Conservation (phyloP, 306 rosid genomes). For the Purshia tridentata region DNA sequence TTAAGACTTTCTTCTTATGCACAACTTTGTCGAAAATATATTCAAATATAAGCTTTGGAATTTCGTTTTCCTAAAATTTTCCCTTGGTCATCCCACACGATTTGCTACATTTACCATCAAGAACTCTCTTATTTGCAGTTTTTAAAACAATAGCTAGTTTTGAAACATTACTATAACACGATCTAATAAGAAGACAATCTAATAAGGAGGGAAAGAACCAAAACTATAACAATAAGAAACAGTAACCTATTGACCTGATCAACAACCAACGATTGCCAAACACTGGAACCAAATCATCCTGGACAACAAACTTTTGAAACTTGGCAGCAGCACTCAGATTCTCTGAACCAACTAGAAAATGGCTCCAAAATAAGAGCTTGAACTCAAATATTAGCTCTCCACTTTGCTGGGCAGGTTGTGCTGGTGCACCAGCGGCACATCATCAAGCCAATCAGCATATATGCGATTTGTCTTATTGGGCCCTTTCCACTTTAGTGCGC, state of each 20-base stretch:
- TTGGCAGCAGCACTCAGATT: neutral
- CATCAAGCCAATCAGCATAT: slow-evolving; percentile 94
- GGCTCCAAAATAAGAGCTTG: slow-evolving; percentile 19
- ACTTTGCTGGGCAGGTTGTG: slow-evolving; percentile 42
- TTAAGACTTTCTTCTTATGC: no score
- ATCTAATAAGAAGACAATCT: neutral
- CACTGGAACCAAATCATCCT: neutral
- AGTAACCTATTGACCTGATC: slow-evolving; percentile 37
- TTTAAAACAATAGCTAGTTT: neutral
- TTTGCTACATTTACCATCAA: slow-evolving; percentile 7
- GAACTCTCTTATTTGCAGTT: slow-evolving; percentile 8
- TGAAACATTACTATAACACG: slow-evolving; percentile 12
- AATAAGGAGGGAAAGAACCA: neutral
- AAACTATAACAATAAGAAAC: neutral
- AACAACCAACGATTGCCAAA: slow-evolving; percentile 36
- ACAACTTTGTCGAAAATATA: no score
- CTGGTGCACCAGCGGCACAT: slow-evolving; percentile 45
- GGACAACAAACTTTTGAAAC: slow-evolving; percentile 1
- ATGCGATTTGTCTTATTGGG: slow-evolving; percentile 73
- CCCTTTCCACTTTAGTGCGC: slow-evolving; percentile 63
- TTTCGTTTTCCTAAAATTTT: no score
- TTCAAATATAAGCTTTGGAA: no score
- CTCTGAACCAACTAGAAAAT: slow-evolving; percentile 6
- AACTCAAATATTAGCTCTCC: slow-evolving; percentile 43
- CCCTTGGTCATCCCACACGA: neutral